These are phyloP conservation scores for Anthracocystis walkeri DNA, from an alignment of 1,284 basidiomycete genomes.

Conservation along the genomic window DNA sequence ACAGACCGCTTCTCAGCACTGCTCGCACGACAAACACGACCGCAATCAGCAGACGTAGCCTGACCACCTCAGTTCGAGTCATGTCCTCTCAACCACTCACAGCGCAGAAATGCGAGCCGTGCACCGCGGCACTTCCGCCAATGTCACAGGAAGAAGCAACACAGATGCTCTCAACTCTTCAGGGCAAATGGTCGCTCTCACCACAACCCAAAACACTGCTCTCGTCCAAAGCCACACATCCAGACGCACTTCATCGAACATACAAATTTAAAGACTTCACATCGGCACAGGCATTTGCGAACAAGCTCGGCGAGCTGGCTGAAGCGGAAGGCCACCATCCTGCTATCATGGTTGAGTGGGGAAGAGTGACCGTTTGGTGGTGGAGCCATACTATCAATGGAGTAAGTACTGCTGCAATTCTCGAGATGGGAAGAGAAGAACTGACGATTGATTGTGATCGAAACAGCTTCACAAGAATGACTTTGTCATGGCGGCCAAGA, in stretches of 20 bases:
- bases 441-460: background rate
- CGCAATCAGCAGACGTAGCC: background rate
- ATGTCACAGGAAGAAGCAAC: conserved; percentile 27
- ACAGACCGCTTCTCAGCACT: background rate
- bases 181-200: conserved; percentile 50
- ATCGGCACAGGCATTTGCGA: conserved; percentile 54
- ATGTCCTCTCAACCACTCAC: conserved; percentile 28
- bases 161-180: conserved; percentile 33
- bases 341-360: conserved; percentile 65
- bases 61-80: background rate
- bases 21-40: background rate
- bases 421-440: background rate
- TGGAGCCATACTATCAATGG: conserved; percentile 67
- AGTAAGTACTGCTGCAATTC: conserved; percentile 33
- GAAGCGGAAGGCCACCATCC: conserved; percentile 66
- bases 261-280: conserved; percentile 63
- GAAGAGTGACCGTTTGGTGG: conserved; percentile 65
- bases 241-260: conserved; percentile 53
- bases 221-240: conserved; percentile 18
- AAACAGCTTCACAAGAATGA: conserved; percentile 66
- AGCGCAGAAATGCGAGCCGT: conserved; percentile 38
- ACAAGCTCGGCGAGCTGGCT: conserved; percentile 52
- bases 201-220: conserved; percentile 50
- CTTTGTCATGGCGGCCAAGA: conserved; percentile 68
- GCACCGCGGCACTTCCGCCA: conserved; percentile 26